Evolutionary conservation across 2,329 filamentous ascomycete genomes (phyloP).

Genomic region (Didymella pinodella): DNA sequence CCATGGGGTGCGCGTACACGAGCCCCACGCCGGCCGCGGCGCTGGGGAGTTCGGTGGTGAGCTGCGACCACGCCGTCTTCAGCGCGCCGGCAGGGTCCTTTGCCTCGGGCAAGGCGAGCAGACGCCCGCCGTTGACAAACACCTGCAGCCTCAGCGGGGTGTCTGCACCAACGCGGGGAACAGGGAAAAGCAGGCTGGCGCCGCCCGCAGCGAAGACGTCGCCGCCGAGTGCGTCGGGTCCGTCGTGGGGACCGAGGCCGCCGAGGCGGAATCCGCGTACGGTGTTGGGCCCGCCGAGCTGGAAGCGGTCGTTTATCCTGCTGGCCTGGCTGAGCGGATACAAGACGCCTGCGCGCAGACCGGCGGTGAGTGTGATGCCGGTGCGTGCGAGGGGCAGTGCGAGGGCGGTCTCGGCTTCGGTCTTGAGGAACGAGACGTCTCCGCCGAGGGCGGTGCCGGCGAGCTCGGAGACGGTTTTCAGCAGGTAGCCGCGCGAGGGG

Average conservation of each 20-base stretch:
- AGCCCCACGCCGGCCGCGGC: constrained; percentile 86
- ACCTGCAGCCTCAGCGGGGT: constrained; percentile 86
- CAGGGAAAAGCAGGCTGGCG: constrained; percentile 82
- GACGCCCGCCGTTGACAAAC: constrained; percentile 88
- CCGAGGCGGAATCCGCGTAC: constrained; percentile 92
- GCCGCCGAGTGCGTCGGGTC: constrained; percentile 84
- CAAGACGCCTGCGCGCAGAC: constrained; percentile 81
- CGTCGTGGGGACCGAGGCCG: constrained; percentile 88
- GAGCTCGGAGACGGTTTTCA: constrained; percentile 81
- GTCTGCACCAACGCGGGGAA: constrained; percentile 82
- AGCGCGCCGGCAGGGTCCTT: no score
- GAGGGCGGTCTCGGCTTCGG: constrained; percentile 82
- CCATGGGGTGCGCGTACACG: constrained; percentile 93
- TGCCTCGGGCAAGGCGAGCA: constrained; percentile 76
- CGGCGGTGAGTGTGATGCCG: constrained; percentile 82
- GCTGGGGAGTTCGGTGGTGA: constrained; percentile 80
- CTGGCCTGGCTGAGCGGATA: constrained; percentile 81
- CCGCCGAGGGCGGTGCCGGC: constrained; percentile 86
- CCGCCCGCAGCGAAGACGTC: constrained; percentile 92
- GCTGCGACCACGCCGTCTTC: no score
- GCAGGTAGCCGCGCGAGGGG: constrained; percentile 80
- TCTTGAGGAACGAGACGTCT: constrained; percentile 93
- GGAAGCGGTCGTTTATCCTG: constrained; percentile 91
- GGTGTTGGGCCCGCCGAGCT: constrained; percentile 91
- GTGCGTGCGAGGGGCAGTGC: constrained; percentile 77